Conservation (phyloP, 179 eudicot species). For the Nepenthes alata region DNA sequence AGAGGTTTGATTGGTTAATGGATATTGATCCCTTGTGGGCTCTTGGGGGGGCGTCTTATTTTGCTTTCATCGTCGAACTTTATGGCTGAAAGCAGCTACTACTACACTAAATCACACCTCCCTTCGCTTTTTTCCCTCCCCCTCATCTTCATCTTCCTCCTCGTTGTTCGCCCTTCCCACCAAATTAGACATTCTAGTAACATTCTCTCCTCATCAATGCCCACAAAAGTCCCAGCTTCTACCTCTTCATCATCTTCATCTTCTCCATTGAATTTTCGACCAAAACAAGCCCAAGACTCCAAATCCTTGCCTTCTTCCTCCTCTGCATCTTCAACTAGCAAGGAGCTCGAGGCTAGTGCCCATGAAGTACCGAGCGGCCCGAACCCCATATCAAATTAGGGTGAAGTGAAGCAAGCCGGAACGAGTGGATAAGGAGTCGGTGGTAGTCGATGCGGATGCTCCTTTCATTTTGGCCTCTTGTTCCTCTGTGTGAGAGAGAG, state of each 20-base stretch:
- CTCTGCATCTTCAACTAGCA: not conserved
- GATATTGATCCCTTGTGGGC: slow-evolving; percentile 61
- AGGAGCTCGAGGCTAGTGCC: not conserved
- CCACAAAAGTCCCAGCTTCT: not conserved
- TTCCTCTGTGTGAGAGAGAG: too few species aligned
- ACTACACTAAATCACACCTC: slow-evolving; percentile 10
- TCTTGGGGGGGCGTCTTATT: slow-evolving; percentile 48
- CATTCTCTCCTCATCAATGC: not conserved
- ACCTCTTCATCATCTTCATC: not conserved
- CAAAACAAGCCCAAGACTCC: not conserved
- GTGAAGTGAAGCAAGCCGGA: too few species aligned
- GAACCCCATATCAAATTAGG: slow-evolving; percentile 11
- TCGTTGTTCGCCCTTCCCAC: slow-evolving; percentile 24
- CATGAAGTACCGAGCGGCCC: slow-evolving; percentile 13
- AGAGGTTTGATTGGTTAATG: slow-evolving; percentile 41
- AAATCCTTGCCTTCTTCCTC: not conserved
- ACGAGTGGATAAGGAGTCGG: too few species aligned
- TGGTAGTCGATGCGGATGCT: too few species aligned
- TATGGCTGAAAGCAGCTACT: slow-evolving; percentile 42
- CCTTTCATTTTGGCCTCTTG: too few species aligned
- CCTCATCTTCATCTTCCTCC: slow-evolving; percentile 24
- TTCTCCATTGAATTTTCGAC: too few species aligned
- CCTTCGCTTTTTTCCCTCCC: slow-evolving; percentile 18
- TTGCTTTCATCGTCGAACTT: slow-evolving; percentile 13
- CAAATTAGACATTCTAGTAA: slow-evolving; percentile 13